phyloP scores from a whole-genome alignment of 2,329 filamentous ascomycete genomes.

The Leptographium radiaticola region DNA sequence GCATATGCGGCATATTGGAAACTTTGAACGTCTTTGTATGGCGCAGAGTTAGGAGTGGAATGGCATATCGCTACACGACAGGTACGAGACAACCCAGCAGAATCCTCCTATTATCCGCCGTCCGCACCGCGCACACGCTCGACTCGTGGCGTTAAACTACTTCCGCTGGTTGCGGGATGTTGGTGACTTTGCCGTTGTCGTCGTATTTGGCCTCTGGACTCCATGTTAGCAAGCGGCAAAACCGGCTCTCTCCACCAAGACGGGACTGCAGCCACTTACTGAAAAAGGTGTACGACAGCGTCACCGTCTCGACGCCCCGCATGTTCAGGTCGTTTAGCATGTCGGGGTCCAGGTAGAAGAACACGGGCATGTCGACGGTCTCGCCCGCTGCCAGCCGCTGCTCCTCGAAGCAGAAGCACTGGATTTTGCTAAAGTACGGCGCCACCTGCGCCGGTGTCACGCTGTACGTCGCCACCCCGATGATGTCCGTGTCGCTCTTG shows the following conservation, averaged over 20 bases:
- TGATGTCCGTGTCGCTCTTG: slow-evolving; percentile 79
- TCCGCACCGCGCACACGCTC: too few species aligned
- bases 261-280: slow-evolving; percentile 47
- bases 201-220: slow-evolving; percentile 67
- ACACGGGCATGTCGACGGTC: slow-evolving; percentile 98
- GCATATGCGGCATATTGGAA: too few species aligned
- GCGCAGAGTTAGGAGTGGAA: too few species aligned
- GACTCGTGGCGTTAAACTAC: too few species aligned
- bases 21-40: too few species aligned
- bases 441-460: slow-evolving; percentile 93
- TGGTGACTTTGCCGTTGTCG: slow-evolving; percentile 56
- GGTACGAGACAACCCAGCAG: too few species aligned
- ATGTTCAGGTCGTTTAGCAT: slow-evolving; percentile 85
- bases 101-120: too few species aligned
- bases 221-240: background rate
- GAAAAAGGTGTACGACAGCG: slow-evolving; percentile 95
- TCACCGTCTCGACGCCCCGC: slow-evolving; percentile 89
- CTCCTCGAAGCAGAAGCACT: slow-evolving; percentile 98
- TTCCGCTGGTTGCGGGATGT: slow-evolving; percentile 11
- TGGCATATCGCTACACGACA: too few species aligned
- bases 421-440: slow-evolving; percentile 98
- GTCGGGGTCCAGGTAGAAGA: slow-evolving; percentile 97
- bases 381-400: slow-evolving; percentile 90
- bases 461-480: slow-evolving; percentile 94
- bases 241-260: background rate